Percentiles rank a stretch among this genome's conserved stretches.
Evolutionary conservation across 2,329 filamentous ascomycete species (phyloP).

Genomic region (Aspergillus phoenicis): DNA sequence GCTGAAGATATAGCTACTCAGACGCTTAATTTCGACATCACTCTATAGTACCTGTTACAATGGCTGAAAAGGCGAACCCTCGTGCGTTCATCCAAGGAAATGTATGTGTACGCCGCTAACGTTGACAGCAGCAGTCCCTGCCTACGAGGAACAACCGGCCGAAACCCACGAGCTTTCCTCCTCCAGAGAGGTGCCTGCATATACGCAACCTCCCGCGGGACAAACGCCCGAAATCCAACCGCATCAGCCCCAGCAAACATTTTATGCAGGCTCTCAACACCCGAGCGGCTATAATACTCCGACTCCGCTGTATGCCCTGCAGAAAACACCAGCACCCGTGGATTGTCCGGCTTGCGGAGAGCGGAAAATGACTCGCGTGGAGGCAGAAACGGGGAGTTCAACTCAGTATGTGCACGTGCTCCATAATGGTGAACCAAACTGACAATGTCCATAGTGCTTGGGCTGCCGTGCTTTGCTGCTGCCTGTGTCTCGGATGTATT

Average conservation of each 20-base stretch:
- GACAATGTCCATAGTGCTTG: constrained; percentile 42
- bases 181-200: not conserved
- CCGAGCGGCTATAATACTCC: constrained; percentile 29
- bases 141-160: not conserved
- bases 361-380: constrained; percentile 34
- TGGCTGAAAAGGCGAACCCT: not conserved
- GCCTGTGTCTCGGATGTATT: constrained; percentile 51
- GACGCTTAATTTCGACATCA: not conserved
- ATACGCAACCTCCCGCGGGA: not conserved
- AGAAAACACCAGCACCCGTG: constrained; percentile 43
- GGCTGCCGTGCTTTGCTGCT: constrained; percentile 49
- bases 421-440: not conserved
- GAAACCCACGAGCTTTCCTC: not conserved
- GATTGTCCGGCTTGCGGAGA: constrained; percentile 53
- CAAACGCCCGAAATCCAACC: not conserved
- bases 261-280: constrained; percentile 11
- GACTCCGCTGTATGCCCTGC: constrained; percentile 30
- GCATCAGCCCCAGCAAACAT: not conserved
- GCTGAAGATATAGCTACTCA: not conserved
- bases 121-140: not conserved
- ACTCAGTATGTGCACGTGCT: constrained; percentile 30
- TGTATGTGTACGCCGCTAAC: not conserved
- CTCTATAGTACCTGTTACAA: not conserved
- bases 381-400: constrained; percentile 28
- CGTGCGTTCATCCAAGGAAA: not conserved